Conservation (phyloP, 768 basidiomycete species). For the Amanita exitialis region DNA sequence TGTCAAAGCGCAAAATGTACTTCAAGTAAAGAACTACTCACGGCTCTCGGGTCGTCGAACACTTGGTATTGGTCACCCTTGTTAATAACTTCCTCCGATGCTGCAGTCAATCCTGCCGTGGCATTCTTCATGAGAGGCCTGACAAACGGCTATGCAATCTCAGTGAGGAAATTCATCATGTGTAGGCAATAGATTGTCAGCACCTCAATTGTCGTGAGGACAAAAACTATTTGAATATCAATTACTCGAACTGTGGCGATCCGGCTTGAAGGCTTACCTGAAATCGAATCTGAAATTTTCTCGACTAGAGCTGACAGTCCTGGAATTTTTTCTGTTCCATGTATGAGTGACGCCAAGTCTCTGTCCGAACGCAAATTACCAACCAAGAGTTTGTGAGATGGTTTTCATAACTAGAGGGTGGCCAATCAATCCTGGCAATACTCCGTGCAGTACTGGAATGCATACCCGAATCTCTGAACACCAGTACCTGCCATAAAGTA, state of each 20-base stretch:
- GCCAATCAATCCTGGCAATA: background rate
- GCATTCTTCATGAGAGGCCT: constrained; percentile 71
- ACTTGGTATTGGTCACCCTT: constrained; percentile 79
- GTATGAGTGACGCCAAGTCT: background rate
- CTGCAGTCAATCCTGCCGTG: constrained; percentile 47
- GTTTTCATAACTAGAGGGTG: constrained; percentile 54
- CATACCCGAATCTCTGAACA: constrained; percentile 71
- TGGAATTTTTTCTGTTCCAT: constrained; percentile 66
- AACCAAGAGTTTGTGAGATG: constrained; percentile 65
- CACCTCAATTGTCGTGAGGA: constrained; percentile 78
- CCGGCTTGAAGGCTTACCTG: constrained; percentile 28
- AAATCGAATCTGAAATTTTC: constrained; percentile 67
- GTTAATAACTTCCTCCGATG: constrained; percentile 71
- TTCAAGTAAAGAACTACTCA: constrained; percentile 23
- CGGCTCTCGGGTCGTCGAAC: constrained; percentile 75
- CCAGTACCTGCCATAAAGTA: constrained; percentile 78
- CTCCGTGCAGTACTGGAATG: background rate
- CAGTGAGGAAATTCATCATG: background rate
- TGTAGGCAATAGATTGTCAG: background rate
- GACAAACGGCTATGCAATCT: constrained; percentile 54
- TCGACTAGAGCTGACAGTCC: constrained; percentile 67
- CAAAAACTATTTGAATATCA: constrained; percentile 42
- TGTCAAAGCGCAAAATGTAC: background rate
- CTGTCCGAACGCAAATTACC: constrained; percentile 7
- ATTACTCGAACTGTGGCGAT: background rate